Evolutionary conservation across 2,329 filamentous ascomycete species (phyloP).

Genomic region (Beauveria bassiana): DNA sequence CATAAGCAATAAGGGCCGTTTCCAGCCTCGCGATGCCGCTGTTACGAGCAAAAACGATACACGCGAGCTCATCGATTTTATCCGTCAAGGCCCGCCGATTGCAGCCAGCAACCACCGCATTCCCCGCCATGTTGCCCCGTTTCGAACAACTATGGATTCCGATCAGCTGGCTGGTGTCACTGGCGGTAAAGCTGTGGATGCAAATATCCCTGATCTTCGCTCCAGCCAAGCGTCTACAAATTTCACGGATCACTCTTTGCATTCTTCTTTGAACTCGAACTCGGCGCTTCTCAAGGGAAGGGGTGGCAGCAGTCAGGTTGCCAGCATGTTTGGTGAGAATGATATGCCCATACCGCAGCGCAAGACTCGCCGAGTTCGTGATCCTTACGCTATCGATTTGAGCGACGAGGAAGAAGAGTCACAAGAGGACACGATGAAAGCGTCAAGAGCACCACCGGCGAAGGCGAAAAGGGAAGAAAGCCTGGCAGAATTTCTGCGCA

Average conservation of each 20-base stretch:
- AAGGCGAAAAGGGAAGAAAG: constrained; percentile 51
- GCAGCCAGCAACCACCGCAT: constrained; percentile 55
- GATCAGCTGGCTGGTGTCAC: constrained; percentile 58
- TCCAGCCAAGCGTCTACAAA: constrained; percentile 50
- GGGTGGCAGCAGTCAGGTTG: constrained; percentile 21
- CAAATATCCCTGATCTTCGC: constrained; percentile 47
- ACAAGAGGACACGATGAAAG: constrained; percentile 37
- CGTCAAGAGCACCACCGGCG: constrained; percentile 25
- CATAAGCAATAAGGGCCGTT: constrained; percentile 40
- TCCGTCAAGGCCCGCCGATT: constrained; percentile 72
- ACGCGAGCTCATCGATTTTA: constrained; percentile 90
- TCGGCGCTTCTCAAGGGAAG: constrained; percentile 55
- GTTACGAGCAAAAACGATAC: constrained; percentile 58
- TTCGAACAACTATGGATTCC: constrained; percentile 77
- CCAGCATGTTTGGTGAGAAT: constrained; percentile 39
- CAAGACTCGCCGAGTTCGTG: constrained; percentile 70
- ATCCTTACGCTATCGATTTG: constrained; percentile 89
- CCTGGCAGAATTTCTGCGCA: constrained; percentile 65
- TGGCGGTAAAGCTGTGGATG: constrained; percentile 50
- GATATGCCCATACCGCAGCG: constrained; percentile 56
- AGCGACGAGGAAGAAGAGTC: constrained; percentile 62
- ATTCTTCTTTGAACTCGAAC: constrained; percentile 67
- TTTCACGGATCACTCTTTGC: constrained; percentile 49
- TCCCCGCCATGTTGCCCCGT: constrained; percentile 74
- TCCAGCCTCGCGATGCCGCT: constrained; percentile 65